Base-by-base conservation (phyloP, 2,329 filamentous ascomycete genomes). In the Pseudocercospora eumusae region DNA sequence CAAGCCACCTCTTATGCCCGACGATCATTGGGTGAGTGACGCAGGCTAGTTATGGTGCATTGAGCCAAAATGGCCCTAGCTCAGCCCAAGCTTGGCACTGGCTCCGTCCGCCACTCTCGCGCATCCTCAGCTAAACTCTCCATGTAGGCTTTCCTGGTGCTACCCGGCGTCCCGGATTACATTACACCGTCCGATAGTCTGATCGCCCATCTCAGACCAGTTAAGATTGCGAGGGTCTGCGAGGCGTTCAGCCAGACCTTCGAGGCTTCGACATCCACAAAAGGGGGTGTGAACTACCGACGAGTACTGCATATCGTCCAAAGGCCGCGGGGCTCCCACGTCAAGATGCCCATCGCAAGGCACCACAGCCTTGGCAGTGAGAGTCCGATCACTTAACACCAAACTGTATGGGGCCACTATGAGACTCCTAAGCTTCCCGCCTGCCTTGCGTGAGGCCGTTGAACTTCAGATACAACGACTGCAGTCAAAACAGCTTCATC, bases 361-460 rank as follows among this genome's bases (percentile, higher is more conserved):
- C 3, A 47, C 18, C 44, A 47, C 11, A 25, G 21, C 21, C 23
- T 47, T 47, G 21, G 9, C 18, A 47, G 21, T 47, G 44, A 47
- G 44, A 25, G 44, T 21, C 10, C 25, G 21, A 52, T 52, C 18
- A 54, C 52, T 33, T 54, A 23, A 54, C 21, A 21, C 13, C 52
- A 33, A n/a, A 54, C 28, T 25, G 47, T 52, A 27, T 15, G 47
- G 25, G 4, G 11, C n/a, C 40, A 33, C 21, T 13, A 57, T 57
- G 55, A 57, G 42, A 25, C 36, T 47, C 33, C 27, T 57, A 21
- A 57, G 10, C 36, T 57, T 57, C 36, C 55, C 55, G 42, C 25
- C 36, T 15, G 23, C 55, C 20, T 27, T 57, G n/a, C 55, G 55
- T 10, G 55, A 57, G 33, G 55, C 55, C 13, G 18, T 57, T 25